Percentiles rank a stretch among this genome's conserved stretches.
phyloP scores from a whole-genome alignment of 2,329 filamentous ascomycete species.

The Magnaporthales sp. region DNA sequence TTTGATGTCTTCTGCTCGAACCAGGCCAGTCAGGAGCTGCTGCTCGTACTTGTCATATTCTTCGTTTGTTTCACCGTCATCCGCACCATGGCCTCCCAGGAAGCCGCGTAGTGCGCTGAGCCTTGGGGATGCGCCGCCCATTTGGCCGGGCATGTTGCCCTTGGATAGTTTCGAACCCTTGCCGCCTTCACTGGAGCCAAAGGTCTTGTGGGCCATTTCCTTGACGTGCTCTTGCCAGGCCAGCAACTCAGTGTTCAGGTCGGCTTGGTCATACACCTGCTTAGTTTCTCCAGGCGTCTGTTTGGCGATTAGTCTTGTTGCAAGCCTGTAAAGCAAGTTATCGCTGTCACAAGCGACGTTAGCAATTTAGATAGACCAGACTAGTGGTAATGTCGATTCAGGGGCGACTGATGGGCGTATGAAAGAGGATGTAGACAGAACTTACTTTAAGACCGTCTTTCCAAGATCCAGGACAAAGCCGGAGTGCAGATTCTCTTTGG shows the following conservation, averaged over 20 bases:
- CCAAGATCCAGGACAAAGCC: not conserved
- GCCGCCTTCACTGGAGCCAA: not conserved
- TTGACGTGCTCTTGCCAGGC: not conserved
- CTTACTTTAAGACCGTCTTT: not conserved
- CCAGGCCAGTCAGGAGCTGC: slow-evolving; percentile 70
- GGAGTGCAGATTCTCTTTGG: not conserved
- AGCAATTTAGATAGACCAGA: not conserved
- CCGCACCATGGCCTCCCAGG: not conserved
- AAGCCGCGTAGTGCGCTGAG: not conserved
- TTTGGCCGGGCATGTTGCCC: not conserved
- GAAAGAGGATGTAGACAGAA: not conserved
- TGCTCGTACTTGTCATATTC: slow-evolving; percentile 66
- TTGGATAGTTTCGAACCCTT: not conserved
- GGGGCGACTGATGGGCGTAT: not conserved
- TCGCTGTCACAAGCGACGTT: not conserved
- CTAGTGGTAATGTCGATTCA: not conserved
- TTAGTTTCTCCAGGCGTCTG: not conserved
- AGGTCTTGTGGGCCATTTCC: not conserved
- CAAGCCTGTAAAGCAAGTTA: not conserved
- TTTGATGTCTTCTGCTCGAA: slow-evolving; percentile 71
- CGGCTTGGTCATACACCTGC: not conserved
- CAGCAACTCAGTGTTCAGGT: not conserved
- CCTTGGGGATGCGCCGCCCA: not conserved
- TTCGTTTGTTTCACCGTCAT: not conserved
- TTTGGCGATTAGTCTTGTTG: not conserved